Base-by-base conservation (phyloP, 306 rosid species). In the Malus sylvestris region DNA sequence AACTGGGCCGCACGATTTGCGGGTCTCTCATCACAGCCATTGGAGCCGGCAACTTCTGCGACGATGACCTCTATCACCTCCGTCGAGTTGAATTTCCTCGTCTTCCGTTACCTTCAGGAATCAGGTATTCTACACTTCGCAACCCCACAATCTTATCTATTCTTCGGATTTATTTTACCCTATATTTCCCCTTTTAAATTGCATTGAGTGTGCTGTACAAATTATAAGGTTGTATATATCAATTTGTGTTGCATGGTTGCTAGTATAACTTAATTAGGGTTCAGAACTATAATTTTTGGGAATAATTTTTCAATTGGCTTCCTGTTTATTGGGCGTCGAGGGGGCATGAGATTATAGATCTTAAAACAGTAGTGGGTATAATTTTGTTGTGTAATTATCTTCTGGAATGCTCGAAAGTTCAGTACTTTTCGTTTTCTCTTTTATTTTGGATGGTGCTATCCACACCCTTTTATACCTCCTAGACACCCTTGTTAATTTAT, bases 101-200 rank as follows among this genome's bases (percentile, higher is more conserved):
- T 94, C 11, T 94, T 88, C 68, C 98, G 98, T 5, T 94, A 94
- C 81, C 98, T 94, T 71, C 93, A 90, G 49, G 98, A 94, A 85
- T 94, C 98, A 84, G 98, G 98, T 93, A 16, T 2, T 40, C 76
- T 75, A 46, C n/a, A 2, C 71, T 67, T 67, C 29, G 5, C 49
- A 23, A 4, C 6, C 57, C 55, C 46, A 14, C 19, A 51, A 18
- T 42, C 23, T 59, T 13, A 14, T 18, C 38, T 20, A 10, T 45
- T 3, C 13, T 60, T 27, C 10, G 42, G 29, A 4, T 10, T 33
- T 52, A 12, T 62, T 78, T 45, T 8, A 20, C 15, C 8, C 46
- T 14, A 2, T 23, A 49, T 4, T 15, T 16, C 13, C 9, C 38
- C 2, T 10, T 51, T 8, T 51, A 1, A 13, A 8, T 30, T 42